Evolutionary conservation across 495 filamentous ascomycete genomes (phyloP).

Genomic region (Penicillium antarcticum): DNA sequence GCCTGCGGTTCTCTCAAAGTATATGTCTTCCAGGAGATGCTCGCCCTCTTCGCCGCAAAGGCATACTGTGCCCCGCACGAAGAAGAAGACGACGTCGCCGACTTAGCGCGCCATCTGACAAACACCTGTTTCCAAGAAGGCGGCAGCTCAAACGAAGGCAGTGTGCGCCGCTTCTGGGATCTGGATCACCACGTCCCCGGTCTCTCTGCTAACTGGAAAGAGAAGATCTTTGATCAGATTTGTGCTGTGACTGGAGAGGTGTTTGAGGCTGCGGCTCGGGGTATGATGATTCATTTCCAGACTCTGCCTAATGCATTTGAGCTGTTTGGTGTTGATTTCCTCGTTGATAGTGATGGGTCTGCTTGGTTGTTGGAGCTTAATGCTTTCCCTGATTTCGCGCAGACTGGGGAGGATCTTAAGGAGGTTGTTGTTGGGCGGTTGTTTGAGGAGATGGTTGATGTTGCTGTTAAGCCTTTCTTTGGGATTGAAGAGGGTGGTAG

Average conservation of each 20-base stretch:
- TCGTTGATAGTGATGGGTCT: constrained; percentile 63
- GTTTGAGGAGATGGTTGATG: constrained; percentile 67
- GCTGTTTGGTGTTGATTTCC: constrained; percentile 86
- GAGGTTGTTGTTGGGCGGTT: constrained; percentile 65
- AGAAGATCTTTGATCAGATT: constrained; percentile 69
- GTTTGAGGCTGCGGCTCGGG: constrained; percentile 79
- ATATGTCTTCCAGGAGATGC: constrained; percentile 86
- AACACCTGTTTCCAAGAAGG: constrained; percentile 88
- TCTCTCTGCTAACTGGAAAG: constrained; percentile 48
- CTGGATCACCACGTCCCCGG: constrained; percentile 46
- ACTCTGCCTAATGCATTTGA: constrained; percentile 85
- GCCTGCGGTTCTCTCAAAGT: constrained; percentile 72
- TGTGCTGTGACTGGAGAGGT: constrained; percentile 65
- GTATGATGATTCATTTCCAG: constrained; percentile 89
- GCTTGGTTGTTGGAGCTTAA: constrained; percentile 90
- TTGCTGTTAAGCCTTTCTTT: constrained; percentile 65
- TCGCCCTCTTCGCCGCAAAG: constrained; percentile 82
- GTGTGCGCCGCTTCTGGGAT: constrained; percentile 68
- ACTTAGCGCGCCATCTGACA: constrained; percentile 75
- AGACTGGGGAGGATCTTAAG: constrained; percentile 74
- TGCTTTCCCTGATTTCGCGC: constrained; percentile 90
- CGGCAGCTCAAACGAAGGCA: constrained; percentile 49
- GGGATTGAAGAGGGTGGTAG: constrained; percentile 23
- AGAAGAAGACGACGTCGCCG: constrained; percentile 43
- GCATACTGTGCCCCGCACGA: constrained; percentile 53